phyloP scores from a whole-genome alignment of 2,329 filamentous ascomycete species.

The Fusarium sp. region DNA sequence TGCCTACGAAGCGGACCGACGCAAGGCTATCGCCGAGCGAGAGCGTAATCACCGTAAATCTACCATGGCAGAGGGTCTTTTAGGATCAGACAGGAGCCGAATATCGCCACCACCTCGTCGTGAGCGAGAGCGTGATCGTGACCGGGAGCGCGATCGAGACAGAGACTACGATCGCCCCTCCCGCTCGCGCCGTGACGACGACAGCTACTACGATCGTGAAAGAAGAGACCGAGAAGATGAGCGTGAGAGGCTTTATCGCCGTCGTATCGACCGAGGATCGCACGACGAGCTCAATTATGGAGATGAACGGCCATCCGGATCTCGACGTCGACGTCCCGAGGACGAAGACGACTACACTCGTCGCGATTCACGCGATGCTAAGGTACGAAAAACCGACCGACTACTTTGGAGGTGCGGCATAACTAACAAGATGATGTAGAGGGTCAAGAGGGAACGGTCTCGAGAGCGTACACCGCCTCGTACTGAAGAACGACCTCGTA shows the following conservation, averaged over 20 bases:
- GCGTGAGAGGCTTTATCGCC: constrained; percentile 87
- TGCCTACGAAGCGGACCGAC: constrained; percentile 93
- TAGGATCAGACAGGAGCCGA: constrained; percentile 66
- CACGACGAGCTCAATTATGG: constrained; percentile 94
- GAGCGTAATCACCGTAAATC: constrained; percentile 93
- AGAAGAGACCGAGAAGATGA: constrained; percentile 90
- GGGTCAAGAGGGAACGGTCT: constrained; percentile 68
- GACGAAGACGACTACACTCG: constrained; percentile 79
- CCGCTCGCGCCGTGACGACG: constrained; percentile 71
- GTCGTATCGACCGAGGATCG: constrained; percentile 79
- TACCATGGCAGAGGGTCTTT: constrained; percentile 74
- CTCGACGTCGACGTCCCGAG: constrained; percentile 82
- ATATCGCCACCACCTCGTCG: constrained; percentile 53
- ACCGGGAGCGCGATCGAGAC: constrained; percentile 45
- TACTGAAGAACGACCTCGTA: constrained; percentile 66
- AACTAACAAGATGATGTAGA: constrained; percentile 59
- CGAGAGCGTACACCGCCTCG: constrained; percentile 73
- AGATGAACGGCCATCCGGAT: constrained; percentile 74
- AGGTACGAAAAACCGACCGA: constrained; percentile 62
- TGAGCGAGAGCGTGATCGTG: constrained; percentile 35
- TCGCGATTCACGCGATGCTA: constrained; percentile 75
- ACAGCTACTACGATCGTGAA: constrained; percentile 85
- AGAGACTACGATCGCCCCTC: constrained; percentile 64
- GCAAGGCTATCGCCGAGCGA: constrained; percentile 92
- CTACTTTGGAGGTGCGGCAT: not conserved